Conservation (phyloP, 768 basidiomycete species). For the Leccinum variicolor region DNA sequence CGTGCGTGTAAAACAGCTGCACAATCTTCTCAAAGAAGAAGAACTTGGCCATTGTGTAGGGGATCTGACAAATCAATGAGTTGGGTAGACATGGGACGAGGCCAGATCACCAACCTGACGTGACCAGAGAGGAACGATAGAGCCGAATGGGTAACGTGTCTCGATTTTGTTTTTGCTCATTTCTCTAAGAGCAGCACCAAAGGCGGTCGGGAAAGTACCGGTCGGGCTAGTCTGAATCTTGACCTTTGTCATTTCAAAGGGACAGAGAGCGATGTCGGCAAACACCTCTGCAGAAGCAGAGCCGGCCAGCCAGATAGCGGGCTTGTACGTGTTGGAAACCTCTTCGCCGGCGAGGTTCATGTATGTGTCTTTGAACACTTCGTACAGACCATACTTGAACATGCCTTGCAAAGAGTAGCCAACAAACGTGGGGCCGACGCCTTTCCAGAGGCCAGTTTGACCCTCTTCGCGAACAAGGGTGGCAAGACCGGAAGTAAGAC, state of each 20-base stretch:
- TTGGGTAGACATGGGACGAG: neutral
- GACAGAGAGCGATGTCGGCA: conserved; percentile 94
- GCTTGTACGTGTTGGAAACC: conserved; percentile 73
- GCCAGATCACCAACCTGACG: conserved; percentile 56
- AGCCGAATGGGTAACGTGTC: conserved; percentile 82
- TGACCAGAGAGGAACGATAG: conserved; percentile 81
- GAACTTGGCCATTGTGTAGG: conserved; percentile 99
- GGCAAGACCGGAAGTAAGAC: conserved; percentile 56
- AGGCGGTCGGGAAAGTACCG: conserved; percentile 75
- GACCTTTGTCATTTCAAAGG: conserved; percentile 90
- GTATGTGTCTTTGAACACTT: conserved; percentile 92
- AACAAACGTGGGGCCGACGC: conserved; percentile 87
- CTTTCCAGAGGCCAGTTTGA: conserved; percentile 86
- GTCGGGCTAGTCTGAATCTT: conserved; percentile 77
- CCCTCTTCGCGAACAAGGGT: conserved; percentile 78
- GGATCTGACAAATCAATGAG: conserved; percentile 53
- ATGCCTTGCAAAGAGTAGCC: conserved; percentile 94
- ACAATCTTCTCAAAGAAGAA: conserved; percentile 93
- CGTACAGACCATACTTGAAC: conserved; percentile 99
- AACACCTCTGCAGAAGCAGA: conserved; percentile 94
- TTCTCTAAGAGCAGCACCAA: conserved; percentile 65
- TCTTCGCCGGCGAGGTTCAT: conserved; percentile 89
- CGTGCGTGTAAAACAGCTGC: conserved; percentile 82
- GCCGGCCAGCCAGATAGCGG: conserved; percentile 88
- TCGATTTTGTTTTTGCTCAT: conserved; percentile 66